Evolutionary conservation across 495 filamentous ascomycete genomes (phyloP), one percentile per base, ranked within the genome.

Genomic region (Cercophora samala): DNA sequence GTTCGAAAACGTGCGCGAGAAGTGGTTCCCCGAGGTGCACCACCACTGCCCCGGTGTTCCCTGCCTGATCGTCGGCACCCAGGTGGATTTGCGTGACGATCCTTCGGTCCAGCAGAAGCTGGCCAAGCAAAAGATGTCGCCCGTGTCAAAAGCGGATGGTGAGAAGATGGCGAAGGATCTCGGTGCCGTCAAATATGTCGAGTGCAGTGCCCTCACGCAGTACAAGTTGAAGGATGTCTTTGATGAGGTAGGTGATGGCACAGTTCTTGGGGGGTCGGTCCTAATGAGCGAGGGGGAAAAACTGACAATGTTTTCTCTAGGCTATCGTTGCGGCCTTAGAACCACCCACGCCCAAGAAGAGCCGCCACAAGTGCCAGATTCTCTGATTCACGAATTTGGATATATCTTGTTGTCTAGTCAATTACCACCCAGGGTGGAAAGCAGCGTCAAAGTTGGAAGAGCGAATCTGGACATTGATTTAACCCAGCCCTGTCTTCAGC

Each of bases 181-280:
- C 15, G 92, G 92, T 58, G 95, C 95, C 6, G 93, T 99, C 65
- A 97, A 97, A 83, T 99, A 98, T 68, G 95, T 99, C 62, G 95
- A 99, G 81, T 99, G 95, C 81, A 97, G 93, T 74, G 95, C 95
- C 37, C 80, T 99, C 78, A 99, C 95, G 51, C 95, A 99, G 83
- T 97, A 93, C 80, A 97, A 97, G 80, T 82, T 99, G 63, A 99
- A 99, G 85, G 96, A 99, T 76, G 95, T 99, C 26, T 99, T 99
- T 78, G 95, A 99, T 71, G 95, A 99, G 91, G 94, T 97, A 85
- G 59, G 86, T 78, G 56, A 73, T 21, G 37, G 15, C 23, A n/a
- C 11, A 56, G n/a, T 19, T 56, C n/a, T 56, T 23, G 53, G 52
- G 52, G 29, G 29, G n/a, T n/a, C n/a, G n/a, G n/a, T n/a, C 26